Evolutionary conservation across 2,329 filamentous ascomycete species (phyloP), one percentile per base, ranked within the genome.

Genomic region (Penicillium polonicum): DNA sequence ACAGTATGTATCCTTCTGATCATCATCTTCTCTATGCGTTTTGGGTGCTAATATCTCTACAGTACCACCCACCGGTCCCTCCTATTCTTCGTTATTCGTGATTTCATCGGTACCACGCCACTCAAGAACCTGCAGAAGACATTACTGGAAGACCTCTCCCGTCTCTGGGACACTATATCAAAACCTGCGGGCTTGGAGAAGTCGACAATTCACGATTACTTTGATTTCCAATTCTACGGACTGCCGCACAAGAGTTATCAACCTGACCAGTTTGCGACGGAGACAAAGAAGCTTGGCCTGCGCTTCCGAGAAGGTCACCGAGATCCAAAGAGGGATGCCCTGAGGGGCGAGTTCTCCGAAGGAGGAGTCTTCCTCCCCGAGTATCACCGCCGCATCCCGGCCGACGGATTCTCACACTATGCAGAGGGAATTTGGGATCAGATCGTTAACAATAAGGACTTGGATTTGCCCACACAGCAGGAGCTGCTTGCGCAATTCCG

Each of bases 401-500:
- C 94, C 10, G 94, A 99, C 74, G 94, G 94, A n/a, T 94, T 97
- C 72, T 90, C 93, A 0, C 83, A 92, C 59, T 99, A 99, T 68
- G 92, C 94, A 0, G 87, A 94, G 72, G 91, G 92, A 41, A 86
- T 99, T 44, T 99, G 94, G 94, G 92, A 97, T 69, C 93, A 97
- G 77, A 99, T 99, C 71, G 92, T 96, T 68, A 90, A 93, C 80
- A 99, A 99, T 82, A 99, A 99, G 77, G 94, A 99, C 70, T 82
- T 99, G 54, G 94, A 99, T 76, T 78, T 99, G 58, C 94, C 94
- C 4, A 97, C 94, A 0, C 94, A 99, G 73, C 94, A 99, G 77
- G 94, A 99, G 74, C 83, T 99, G 45, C 83, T 99, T 52, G 94
- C 94, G 12, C 94, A 99, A 74, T 99, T 97, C 79, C 87, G 94